phyloP scores from a whole-genome alignment of 805 yeast genomes.

The Candida ulmi region DNA sequence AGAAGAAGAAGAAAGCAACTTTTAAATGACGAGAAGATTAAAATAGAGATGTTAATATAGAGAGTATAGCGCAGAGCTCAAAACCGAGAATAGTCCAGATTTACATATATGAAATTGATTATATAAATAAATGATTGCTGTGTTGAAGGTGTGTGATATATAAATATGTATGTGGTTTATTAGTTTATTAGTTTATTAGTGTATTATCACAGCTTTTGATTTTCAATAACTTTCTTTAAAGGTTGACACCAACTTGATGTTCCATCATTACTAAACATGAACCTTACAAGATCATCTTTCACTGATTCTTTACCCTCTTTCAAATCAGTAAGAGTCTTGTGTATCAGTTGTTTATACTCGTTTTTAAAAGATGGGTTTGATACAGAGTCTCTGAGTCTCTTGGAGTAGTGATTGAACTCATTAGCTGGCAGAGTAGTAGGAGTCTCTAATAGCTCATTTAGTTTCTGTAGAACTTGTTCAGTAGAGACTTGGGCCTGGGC shows the following conservation, averaged over 20 bases:
- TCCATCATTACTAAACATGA: conserved; percentile 54
- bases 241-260: conserved; percentile 65
- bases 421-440: conserved; percentile 31
- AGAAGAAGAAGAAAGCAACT: too few species aligned
- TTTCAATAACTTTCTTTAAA: conserved; percentile 48
- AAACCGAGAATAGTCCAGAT: too few species aligned
- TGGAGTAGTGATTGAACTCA: conserved; percentile 38
- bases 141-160: too few species aligned
- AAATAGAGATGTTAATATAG: too few species aligned
- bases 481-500: conserved; percentile 3
- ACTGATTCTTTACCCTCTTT: conserved; percentile 22
- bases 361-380: conserved; percentile 20
- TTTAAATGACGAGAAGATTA: too few species aligned
- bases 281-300: conserved; percentile 35
- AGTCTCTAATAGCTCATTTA: conserved; percentile 22
- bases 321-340: conserved; percentile 19
- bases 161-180: too few species aligned
- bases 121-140: too few species aligned
- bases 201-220: conserved; percentile 7
- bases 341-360: conserved; percentile 23
- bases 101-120: too few species aligned
- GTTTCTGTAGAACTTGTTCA: conserved; percentile 15
- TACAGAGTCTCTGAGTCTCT: conserved; percentile 31
- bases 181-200: too few species aligned
- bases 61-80: too few species aligned